These are phyloP conservation scores for Orbilia blumenaviensis DNA, from an alignment of 2,329 filamentous ascomycete species.

Conservation along the genomic window DNA sequence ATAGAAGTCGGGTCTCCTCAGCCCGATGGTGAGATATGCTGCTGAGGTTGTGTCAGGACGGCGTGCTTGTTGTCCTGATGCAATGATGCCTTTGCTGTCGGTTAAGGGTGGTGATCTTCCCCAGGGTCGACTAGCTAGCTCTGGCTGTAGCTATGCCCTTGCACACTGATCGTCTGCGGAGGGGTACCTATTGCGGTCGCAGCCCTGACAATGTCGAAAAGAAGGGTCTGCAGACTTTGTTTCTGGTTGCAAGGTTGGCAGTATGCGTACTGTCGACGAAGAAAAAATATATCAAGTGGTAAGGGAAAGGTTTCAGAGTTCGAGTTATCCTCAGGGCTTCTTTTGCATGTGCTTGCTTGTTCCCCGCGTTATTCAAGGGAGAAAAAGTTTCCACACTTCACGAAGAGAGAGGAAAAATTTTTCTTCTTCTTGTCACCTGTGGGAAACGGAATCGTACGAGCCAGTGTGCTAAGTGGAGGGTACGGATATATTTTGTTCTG, in stretches of 20 bases:
- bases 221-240: conserved; percentile 2
- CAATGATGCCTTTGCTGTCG: conserved; percentile 36
- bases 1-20: conserved; percentile 1
- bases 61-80: conserved; percentile 3
- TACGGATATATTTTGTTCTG: conserved; percentile 44
- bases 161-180: conserved; percentile 33
- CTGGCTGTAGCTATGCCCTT: conserved; percentile 12
- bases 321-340: background rate
- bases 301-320: conserved; percentile 7
- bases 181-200: conserved; percentile 13
- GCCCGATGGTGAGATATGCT: conserved; percentile 5
- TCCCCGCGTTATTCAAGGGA: conserved; percentile 24
- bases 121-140: conserved; percentile 19
- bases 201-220: background rate
- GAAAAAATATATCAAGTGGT: conserved; percentile 20
- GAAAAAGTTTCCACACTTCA: conserved; percentile 11
- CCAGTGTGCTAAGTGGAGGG: conserved; percentile 23
- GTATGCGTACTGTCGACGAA: background rate
- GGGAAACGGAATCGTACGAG: conserved; percentile 25
- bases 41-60: conserved; percentile 14
- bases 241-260: background rate
- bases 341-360: conserved; percentile 52
- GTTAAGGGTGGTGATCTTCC: conserved; percentile 31
- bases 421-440: conserved; percentile 32
- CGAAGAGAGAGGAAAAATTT: conserved; percentile 7